Evolutionary conservation across 2,329 filamentous ascomycete species (phyloP), one percentile per base, ranked within the genome.

Genomic region (Orbilia oligospora): DNA sequence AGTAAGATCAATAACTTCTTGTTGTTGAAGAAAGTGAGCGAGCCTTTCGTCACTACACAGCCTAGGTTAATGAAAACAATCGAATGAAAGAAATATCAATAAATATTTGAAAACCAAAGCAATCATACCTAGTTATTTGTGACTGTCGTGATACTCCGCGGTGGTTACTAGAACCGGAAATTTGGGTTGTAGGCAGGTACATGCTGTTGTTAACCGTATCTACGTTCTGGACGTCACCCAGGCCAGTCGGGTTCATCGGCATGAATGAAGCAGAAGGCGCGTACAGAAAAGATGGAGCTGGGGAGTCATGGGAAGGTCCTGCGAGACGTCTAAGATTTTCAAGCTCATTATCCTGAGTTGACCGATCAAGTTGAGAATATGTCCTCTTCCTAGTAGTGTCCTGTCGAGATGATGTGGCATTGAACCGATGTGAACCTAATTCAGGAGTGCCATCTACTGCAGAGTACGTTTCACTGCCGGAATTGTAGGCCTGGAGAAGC

Each of bases 351-450:
- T 76, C 61, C 6, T 66, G 27, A 16, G 72, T 27, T 9, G 72
- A 76, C 27, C 53, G 56, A 46, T 76, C 72, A 10, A 76, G 66
- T 53, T 76, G 66, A 9, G 72, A 71, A 36, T 71, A 71, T 36
- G 66, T 53, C 63, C 72, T 49, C 30, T 76, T 76, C 24, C 61
- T 56, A 2, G 38, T 51, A 5, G 5, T 51, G 10, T 71, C 66
- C 9, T 48, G 33, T 9, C 24, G 14, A 12, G 72, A 66, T 12
- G 33, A 27, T 3, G 24, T 2, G 9, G 30, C 20, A n/a, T 33
- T 20, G 49, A 18, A 33, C 10, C 16, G 27, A 48, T 41, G 30
- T 16, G 20, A 5, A 24, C 36, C 20, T n/a, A 27, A 5, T 27
- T 24, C 36, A 36, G 22, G 36, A 4, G n/a, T 2, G 36, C 5